These are phyloP conservation scores for Mucor racemosus DNA, from an alignment of 371 early-diverging fungal genomes.

Conservation along the genomic window DNA sequence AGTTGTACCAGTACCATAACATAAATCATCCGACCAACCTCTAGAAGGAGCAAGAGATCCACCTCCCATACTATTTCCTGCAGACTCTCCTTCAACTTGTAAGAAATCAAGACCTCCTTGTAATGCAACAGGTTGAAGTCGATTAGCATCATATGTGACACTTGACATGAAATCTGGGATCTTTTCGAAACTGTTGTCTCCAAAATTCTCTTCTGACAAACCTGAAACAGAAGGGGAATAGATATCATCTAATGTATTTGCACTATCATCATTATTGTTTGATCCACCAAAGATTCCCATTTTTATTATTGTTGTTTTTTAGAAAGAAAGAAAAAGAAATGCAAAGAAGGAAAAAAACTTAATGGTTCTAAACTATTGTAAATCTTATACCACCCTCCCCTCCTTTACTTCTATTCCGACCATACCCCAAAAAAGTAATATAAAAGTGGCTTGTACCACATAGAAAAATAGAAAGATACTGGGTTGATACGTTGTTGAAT, in stretches of 20 bases:
- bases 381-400: neutral
- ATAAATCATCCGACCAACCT: constrained; percentile 83
- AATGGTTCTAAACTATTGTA: neutral
- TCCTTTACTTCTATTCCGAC: neutral
- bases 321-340: constrained; percentile 13
- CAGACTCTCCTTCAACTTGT: constrained; percentile 48
- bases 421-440: neutral
- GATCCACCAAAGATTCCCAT: constrained; percentile 26
- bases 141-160: constrained; percentile 53
- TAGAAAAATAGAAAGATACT: neutral
- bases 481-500: too few species aligned
- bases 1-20: constrained; percentile 86
- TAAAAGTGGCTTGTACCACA: constrained; percentile 2
- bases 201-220: constrained; percentile 22
- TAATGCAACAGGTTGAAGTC: constrained; percentile 62
- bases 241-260: constrained; percentile 25
- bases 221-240: constrained; percentile 37
- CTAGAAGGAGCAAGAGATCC: constrained; percentile 74
- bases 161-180: constrained; percentile 62
- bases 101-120: constrained; percentile 69
- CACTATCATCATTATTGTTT: constrained; percentile 6
- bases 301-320: neutral
- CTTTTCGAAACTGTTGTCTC: constrained; percentile 52
- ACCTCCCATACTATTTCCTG: constrained; percentile 34
- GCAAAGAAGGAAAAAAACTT: neutral